phyloP scores from a whole-genome alignment of 257 asterid species.

The Handroanthus guayacan region DNA sequence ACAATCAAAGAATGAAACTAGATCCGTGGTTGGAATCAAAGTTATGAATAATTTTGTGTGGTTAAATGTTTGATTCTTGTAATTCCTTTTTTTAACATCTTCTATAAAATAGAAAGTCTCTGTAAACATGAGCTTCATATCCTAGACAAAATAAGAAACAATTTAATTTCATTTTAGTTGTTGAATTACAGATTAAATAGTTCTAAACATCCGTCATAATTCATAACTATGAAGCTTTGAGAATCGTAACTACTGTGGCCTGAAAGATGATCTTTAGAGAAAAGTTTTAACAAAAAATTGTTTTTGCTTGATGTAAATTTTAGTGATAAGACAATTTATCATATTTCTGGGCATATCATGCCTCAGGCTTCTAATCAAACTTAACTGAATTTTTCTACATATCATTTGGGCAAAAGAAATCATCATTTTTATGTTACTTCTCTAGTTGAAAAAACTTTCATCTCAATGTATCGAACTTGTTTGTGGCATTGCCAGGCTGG shows the following conservation, averaged over 20 bases:
- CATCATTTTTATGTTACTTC: neutral
- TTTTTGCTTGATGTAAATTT: neutral
- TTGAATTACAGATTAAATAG: neutral
- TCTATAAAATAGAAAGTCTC: neutral
- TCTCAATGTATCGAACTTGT: conserved; percentile 21
- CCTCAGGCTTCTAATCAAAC: neutral
- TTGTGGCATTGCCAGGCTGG: conserved; percentile 69
- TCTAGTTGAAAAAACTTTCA: neutral
- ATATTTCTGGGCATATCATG: conserved; percentile 9
- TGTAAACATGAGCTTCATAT: neutral
- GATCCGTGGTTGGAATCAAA: neutral
- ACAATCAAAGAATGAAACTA: neutral
- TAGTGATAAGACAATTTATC: neutral
- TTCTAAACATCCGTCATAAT: neutral
- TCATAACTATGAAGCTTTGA: neutral
- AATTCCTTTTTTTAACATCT: neutral
- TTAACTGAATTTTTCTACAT: neutral
- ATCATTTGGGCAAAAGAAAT: neutral
- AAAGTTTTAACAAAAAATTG: neutral
- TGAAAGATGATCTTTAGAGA: neutral
- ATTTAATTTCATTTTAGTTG: neutral
- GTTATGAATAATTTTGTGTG: neutral
- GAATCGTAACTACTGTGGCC: neutral
- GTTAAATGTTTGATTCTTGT: neutral
- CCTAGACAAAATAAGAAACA: neutral